Evolutionary conservation across 2,329 filamentous ascomycete genomes (phyloP), one percentile per base, ranked within the genome.

Genomic region (Xylaria polymorpha): DNA sequence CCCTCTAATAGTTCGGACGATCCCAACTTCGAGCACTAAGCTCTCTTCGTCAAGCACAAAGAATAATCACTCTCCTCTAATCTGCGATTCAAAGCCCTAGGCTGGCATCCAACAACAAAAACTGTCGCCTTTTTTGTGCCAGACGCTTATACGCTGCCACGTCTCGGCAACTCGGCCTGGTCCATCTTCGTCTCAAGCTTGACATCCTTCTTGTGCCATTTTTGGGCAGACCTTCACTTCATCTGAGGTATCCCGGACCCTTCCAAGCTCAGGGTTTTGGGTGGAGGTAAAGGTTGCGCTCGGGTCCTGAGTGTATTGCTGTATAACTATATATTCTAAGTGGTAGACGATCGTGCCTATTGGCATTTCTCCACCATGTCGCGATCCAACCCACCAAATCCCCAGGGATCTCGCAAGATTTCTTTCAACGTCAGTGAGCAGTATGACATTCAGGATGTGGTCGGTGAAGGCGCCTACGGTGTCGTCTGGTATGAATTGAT

Each of bases 341-440:
- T 25, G 53, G 37, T 10, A 64, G 46, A 46, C 57, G 37, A 59
- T 35, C 35, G 53, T 39, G 35, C 25, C 41, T 20, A 14, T 56
- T 50, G 35, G 53, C 58, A 14, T 61, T 35, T 8, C 71, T 58
- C 44, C 50, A 73, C 50, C 77, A 88, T 89, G 87, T 89, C 87
- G 78, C 87, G 87, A 77, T 78, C 86, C 68, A 83, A 85, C 77
- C 81, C 86, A 73, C 87, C 85, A 77, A 89, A 85, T 81, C 83
- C 86, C 67, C 83, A 86, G 77, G 88, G 88, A 76, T 91, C 90
- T 76, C 89, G 96, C 80, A 99, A 98, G 88, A 99, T 99, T 81
- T 98, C 94, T 66, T 99, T 99, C 90, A 99, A 99, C 80, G 96
- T 99, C 72, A 98, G 94, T 79, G 96, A 99, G 83, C 96, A 99